Conservation (phyloP, 176 grass and related monocot species). For the Musa schizocarpa region DNA sequence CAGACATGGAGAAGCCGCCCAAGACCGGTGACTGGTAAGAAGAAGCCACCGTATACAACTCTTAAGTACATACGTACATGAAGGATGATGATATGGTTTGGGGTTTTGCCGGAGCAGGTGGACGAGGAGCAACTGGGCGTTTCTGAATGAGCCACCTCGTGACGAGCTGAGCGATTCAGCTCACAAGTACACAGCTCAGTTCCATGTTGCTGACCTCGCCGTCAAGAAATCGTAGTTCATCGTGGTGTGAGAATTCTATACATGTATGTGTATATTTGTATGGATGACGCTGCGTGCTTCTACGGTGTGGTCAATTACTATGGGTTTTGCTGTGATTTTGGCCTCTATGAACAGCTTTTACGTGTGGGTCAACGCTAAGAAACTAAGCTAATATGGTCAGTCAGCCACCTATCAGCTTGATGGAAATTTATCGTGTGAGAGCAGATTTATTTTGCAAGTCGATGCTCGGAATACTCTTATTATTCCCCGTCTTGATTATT, state of each 20-base stretch:
- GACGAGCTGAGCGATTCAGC: slow-evolving; percentile 29
- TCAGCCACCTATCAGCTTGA: no score
- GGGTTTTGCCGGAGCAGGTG: slow-evolving; percentile 32
- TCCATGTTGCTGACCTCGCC: slow-evolving; percentile 45
- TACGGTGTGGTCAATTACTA: no score
- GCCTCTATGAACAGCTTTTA: not conserved
- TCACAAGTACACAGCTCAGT: slow-evolving; percentile 62
- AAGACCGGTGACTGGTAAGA: slow-evolving; percentile 25
- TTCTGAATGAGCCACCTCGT: slow-evolving; percentile 76
- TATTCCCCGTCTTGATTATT: no score
- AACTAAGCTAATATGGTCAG: not conserved
- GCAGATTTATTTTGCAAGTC: no score
- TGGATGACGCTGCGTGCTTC: not conserved
- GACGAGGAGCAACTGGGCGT: slow-evolving; percentile 83
- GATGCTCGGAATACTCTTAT: no score
- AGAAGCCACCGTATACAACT: not conserved
- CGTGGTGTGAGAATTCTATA: no score
- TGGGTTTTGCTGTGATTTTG: not conserved
- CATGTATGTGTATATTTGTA: not conserved
- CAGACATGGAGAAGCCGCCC: not conserved
- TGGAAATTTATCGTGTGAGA: no score
- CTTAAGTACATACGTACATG: not conserved
- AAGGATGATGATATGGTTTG: not conserved
- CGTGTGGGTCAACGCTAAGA: not conserved
- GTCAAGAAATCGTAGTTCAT: not conserved